A percentile compares a stretch with the other conserved stretches of the same genome.
Conservation (phyloP, 495 filamentous ascomycete species). For the Aspergillus cristatus region DNA sequence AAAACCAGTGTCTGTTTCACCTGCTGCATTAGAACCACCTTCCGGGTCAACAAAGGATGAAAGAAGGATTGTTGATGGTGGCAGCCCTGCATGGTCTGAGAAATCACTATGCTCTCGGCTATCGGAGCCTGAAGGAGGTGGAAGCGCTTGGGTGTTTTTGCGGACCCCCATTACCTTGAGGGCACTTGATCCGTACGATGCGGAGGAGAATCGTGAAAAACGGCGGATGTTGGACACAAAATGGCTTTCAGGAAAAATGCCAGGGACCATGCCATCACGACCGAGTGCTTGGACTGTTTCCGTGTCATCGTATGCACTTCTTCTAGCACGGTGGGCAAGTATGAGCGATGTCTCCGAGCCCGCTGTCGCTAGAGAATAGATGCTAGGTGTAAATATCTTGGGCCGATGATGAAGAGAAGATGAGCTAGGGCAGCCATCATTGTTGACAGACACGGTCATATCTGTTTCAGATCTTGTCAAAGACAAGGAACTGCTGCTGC, state of each 20-base stretch:
- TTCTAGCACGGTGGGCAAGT: slow-evolving; percentile 42
- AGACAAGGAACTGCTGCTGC: slow-evolving; percentile 39
- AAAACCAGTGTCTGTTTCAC: slow-evolving; percentile 62
- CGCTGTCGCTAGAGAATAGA: slow-evolving; percentile 59
- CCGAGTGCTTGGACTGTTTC: slow-evolving; percentile 47
- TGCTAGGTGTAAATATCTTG: slow-evolving; percentile 45
- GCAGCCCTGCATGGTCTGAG: slow-evolving; percentile 59
- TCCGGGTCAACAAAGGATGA: slow-evolving; percentile 69
- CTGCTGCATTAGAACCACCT: slow-evolving; percentile 62
- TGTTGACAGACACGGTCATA: slow-evolving; percentile 20
- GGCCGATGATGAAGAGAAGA: slow-evolving; percentile 22
- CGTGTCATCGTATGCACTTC: slow-evolving; percentile 47
- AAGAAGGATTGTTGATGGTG: slow-evolving; percentile 58
- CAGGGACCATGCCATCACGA: slow-evolving; percentile 46
- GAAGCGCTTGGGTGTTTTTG: slow-evolving; percentile 33
- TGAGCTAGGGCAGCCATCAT: slow-evolving; percentile 24
- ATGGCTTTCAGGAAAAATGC: slow-evolving; percentile 58
- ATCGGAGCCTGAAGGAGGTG: slow-evolving; percentile 26
- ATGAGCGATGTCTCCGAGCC: slow-evolving; percentile 58
- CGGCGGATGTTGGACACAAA: slow-evolving; percentile 63
- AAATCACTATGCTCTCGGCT: slow-evolving; percentile 63
- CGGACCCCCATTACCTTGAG: slow-evolving; percentile 61
- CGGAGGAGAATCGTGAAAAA: slow-evolving; percentile 70
- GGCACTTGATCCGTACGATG: slow-evolving; percentile 65
- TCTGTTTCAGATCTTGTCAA: slow-evolving; percentile 40